Percentiles rank a stretch among this genome's conserved stretches.
phyloP scores from a whole-genome alignment of 164 flowering plant genomes.

The Aristolochia fimbriata region DNA sequence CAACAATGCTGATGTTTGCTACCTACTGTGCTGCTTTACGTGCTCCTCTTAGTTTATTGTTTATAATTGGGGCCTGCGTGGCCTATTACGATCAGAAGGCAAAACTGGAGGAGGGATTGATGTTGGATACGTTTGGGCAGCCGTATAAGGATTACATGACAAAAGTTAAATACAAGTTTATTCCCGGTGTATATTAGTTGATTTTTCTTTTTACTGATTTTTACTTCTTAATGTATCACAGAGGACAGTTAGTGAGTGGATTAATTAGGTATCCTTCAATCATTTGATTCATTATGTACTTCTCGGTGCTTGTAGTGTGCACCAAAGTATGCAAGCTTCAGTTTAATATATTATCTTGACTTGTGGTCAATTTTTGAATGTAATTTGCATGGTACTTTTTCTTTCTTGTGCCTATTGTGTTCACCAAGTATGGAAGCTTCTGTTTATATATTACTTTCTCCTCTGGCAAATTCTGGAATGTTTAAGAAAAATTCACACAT shows the following conservation, averaged over 20 bases:
- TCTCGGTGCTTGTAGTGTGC: too few relatives aligned
- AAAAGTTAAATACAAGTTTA: conserved; percentile 71
- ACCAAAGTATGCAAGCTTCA: too few relatives aligned
- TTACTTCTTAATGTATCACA: background rate
- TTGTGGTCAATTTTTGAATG: too few relatives aligned
- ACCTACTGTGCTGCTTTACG: conserved; percentile 60
- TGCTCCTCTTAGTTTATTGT: conserved; percentile 65
- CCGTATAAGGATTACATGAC: conserved; percentile 48
- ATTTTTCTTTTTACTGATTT: background rate
- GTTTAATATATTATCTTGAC: too few relatives aligned
- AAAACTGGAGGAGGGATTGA: conserved; percentile 62
- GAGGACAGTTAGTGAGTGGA: background rate
- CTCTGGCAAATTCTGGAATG: too few relatives aligned
- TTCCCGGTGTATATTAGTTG: conserved; percentile 68
- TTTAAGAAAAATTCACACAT: too few relatives aligned
- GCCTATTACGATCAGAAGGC: conserved; percentile 65
- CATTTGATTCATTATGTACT: too few relatives aligned
- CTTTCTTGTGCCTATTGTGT: too few relatives aligned
- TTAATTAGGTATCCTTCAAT: too few relatives aligned
- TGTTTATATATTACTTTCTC: too few relatives aligned
- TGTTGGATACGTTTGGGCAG: conserved; percentile 71
- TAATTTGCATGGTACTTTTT: too few relatives aligned
- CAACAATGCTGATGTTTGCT: conserved; percentile 60
- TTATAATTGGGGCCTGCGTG: conserved; percentile 43
- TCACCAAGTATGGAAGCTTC: too few relatives aligned